Conservation (phyloP, 352 stramenopile genomes). For the Discostella stelligera region DNA sequence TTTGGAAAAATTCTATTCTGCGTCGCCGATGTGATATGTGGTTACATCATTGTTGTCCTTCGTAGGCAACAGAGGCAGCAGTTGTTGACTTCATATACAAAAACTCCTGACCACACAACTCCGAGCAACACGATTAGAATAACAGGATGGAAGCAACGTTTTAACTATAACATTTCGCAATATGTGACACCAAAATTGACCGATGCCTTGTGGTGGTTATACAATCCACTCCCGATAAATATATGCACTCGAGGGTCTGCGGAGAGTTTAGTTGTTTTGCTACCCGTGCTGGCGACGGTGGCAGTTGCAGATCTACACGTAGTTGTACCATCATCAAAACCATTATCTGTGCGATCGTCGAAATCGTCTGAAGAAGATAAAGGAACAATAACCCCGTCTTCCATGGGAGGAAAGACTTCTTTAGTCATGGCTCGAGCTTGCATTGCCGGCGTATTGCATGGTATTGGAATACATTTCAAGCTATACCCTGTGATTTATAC, state of each 20-base stretch:
- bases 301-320: conserved; percentile 43
- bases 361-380: neutral
- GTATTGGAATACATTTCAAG: conserved; percentile 95
- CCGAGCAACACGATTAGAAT: neutral
- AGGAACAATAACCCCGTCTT: neutral
- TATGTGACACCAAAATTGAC: conserved; percentile 43
- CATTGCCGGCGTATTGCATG: conserved; percentile 84
- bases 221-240: conserved; percentile 97
- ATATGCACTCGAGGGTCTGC: conserved; percentile 98
- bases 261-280: conserved; percentile 94
- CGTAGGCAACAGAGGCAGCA: conserved; percentile 40
- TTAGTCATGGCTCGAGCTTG: conserved; percentile 42
- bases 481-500: conserved; percentile 98
- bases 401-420: neutral
- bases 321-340: conserved; percentile 5
- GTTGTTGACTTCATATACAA: neutral
- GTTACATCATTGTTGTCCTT: conserved; percentile 88
- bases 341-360: neutral
- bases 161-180: conserved; percentile 14
- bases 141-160: conserved; percentile 24
- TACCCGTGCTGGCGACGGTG: conserved; percentile 85
- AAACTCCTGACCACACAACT: neutral
- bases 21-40: conserved; percentile 91
- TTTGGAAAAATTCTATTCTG: conserved; percentile 96
- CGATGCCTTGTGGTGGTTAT: conserved; percentile 90